A percentile compares a stretch with the other conserved stretches of the same genome.
phyloP scores from a whole-genome alignment of 2,329 filamentous ascomycete genomes.

The Paecilomyces formosus region DNA sequence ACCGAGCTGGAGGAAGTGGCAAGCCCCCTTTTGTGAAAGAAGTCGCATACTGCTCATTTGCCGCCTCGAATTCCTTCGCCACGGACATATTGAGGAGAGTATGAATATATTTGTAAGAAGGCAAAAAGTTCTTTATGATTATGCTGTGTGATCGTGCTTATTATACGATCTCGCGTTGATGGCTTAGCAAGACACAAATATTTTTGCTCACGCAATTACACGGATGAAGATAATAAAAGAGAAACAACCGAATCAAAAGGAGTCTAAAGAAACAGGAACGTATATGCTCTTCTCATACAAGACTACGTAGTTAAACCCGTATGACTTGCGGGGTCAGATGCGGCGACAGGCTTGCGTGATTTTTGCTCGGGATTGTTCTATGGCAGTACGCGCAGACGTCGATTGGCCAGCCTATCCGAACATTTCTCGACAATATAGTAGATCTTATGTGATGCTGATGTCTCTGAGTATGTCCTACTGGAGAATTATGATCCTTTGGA shows the following conservation, averaged over 20 bases:
- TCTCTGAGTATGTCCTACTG: background rate
- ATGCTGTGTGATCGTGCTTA: background rate
- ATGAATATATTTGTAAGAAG: background rate
- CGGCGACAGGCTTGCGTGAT: background rate
- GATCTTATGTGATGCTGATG: background rate
- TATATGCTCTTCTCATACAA: background rate
- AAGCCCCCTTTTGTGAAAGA: slow-evolving; percentile 61
- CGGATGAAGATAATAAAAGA: background rate
- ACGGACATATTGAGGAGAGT: slow-evolving; percentile 14
- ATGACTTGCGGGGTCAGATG: background rate
- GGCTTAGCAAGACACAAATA: background rate
- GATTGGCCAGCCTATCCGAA: background rate
- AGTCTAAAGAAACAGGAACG: background rate
- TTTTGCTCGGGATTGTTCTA: background rate
- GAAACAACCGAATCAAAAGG: no score
- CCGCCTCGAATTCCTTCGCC: slow-evolving; percentile 45
- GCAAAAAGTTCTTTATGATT: background rate
- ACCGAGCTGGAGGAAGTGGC: slow-evolving; percentile 59
- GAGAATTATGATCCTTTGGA: background rate
- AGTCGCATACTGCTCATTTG: slow-evolving; percentile 51
- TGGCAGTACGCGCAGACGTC: background rate
- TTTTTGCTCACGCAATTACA: background rate
- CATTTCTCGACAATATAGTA: background rate
- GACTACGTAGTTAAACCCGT: background rate
- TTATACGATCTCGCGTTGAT: background rate